Base-by-base conservation (phyloP, 2,329 filamentous ascomycete species). In the Penicillium italicum region DNA sequence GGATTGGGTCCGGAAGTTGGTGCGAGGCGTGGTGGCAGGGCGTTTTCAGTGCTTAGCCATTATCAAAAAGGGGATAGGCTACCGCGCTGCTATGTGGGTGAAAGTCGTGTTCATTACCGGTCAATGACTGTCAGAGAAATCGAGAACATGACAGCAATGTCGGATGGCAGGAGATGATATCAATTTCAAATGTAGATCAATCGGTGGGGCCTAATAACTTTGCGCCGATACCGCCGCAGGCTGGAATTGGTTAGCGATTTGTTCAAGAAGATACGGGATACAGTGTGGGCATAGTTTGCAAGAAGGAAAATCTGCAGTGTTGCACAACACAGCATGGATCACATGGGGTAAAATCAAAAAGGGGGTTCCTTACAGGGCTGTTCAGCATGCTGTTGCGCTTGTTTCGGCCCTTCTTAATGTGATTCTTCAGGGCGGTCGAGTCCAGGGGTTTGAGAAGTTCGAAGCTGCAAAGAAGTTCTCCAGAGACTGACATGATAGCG, bases 391-490 rank as follows among this genome's bases (percentile, higher is more conserved):
- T 93, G 75, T 96, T 91, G 59, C 93, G 84, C 80, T 95, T 95
- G 76, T 92, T 96, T 58, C 92, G 84, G 59, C 92, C 92, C 79
- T 97, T 97, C 80, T 99, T 99, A 76, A 99, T 99, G 71, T 99
- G 94, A 66, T 88, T 97, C 82, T 99, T 99, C 59, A 99, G 80
- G 33, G 93, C 93, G 66, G 90, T 95, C 12, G 92, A 97, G 75
- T 99, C 94, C 44, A 99, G 82, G 8, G 94, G 94, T 75, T 99
- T 99, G 58, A 99, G 82, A 16, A 99, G 81, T 76, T 99, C 94
- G 70, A 99, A 99, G 72, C 92, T 97, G 77, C 94, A 99, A 1
- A 99, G 84, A 50, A 99, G 77, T 74, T 97, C 94, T 14, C 85
- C 85, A 1, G 91, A 97, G 22, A 99, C 94, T 2, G 93, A 96